Evolutionary conservation across 75 land plant species (phyloP).

Genomic region (Ceratopteris richardii): DNA sequence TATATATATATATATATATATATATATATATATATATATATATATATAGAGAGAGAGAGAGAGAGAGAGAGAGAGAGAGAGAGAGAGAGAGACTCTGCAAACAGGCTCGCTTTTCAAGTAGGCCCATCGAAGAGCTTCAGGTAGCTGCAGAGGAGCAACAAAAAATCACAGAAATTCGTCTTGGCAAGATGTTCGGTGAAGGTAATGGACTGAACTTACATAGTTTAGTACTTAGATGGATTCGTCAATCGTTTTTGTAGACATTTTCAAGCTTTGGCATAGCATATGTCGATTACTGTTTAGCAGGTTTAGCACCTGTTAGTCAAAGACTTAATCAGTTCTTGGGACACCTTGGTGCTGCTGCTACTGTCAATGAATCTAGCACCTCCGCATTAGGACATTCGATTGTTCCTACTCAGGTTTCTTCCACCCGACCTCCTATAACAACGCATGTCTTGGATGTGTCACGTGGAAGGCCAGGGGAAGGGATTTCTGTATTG

Average conservation of each 20-base stretch:
- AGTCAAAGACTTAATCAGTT: neutral
- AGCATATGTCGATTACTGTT: too few relatives aligned
- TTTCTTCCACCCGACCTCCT: conserved; percentile 56
- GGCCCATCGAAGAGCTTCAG: conserved; percentile 80
- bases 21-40: conserved; percentile 6
- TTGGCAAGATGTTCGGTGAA: conserved; percentile 47
- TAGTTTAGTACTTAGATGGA: too few relatives aligned
- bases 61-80: too few relatives aligned
- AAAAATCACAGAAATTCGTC: conserved; percentile 79
- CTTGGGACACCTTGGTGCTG: conserved; percentile 40
- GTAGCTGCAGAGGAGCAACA: conserved; percentile 77
- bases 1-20: too few relatives aligned
- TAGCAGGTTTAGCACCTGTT: too few relatives aligned
- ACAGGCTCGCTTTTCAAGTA: conserved; percentile 58
- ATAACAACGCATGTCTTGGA: conserved; percentile 94
- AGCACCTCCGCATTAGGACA: neutral
- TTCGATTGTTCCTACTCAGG: neutral
- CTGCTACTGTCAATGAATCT: conserved; percentile 25
- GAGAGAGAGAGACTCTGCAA: conserved; percentile 3
- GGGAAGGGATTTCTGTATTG: conserved; percentile 53
- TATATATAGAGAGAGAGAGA: too few relatives aligned
- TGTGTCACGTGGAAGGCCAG: conserved; percentile 75
- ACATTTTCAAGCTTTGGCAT: too few relatives aligned
- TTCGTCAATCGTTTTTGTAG: too few relatives aligned
- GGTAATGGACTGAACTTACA: too few relatives aligned